phyloP scores from a whole-genome alignment of 805 yeast species.

The Candida jianshihensis region DNA sequence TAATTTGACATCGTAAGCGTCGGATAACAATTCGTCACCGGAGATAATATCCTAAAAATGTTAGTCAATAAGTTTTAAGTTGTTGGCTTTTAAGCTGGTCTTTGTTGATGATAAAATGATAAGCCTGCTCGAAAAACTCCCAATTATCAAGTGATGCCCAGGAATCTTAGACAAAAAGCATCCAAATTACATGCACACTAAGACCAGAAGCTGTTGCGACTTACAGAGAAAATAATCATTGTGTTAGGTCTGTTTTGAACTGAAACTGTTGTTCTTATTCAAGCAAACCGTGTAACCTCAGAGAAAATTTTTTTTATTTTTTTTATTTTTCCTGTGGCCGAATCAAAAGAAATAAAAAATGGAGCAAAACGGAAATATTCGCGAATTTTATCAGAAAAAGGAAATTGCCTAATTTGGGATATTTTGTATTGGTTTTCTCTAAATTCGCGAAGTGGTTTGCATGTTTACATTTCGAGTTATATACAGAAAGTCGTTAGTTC shows the following conservation, averaged over 20 bases:
- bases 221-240: conserved; percentile 15
- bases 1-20: conserved; percentile 84
- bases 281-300: neutral
- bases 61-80: conserved; percentile 3
- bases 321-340: conserved; percentile 3
- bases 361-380: conserved; percentile 1
- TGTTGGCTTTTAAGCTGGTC: too few relatives aligned
- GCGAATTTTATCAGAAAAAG: neutral
- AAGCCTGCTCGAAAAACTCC: too few relatives aligned
- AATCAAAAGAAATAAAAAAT: conserved; percentile 3
- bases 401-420: neutral
- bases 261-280: neutral
- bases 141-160: conserved; percentile 1
- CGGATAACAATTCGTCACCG: conserved; percentile 94
- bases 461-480: conserved; percentile 2
- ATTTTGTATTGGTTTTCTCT: neutral
- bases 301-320: conserved; percentile 9
- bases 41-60: conserved; percentile 71
- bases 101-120: too few relatives aligned
- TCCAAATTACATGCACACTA: neutral
- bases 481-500: neutral
- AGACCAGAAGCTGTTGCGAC: conserved; percentile 1
- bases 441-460: neutral
- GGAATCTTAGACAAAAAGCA: neutral
- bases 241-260: too few relatives aligned